Evolutionary conservation across 164 flowering plant species (phyloP), one percentile per base, ranked within the genome.

Genomic region (Tetracentron sinense): DNA sequence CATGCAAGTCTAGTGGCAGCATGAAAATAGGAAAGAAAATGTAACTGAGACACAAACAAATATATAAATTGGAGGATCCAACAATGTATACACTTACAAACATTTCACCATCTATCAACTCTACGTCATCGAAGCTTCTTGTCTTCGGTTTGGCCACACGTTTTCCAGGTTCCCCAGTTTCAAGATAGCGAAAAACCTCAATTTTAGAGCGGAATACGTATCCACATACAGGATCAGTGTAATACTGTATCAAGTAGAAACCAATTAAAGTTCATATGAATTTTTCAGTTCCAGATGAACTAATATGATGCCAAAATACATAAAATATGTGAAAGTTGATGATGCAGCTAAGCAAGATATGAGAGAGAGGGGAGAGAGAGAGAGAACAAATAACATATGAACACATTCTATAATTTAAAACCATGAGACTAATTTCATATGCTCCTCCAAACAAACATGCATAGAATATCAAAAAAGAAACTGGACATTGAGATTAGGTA

Each of bases 161-260:
- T 62, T 63, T 71, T 61, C 75, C 76, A 22, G 68, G 8, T 25
- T 77, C 80, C 28, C 79, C 83, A 42, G 73, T 73, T 52, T 70
- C 69, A 63, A 89, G 74, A 72, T 79, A 86, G 61, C 84, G 87
- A 58, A 48, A 62, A 52, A 72, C 82, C 53, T 77, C 87, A 70
- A 62, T 82, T 76, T 79, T 64, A 6, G 96, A 89, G 62, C 82
- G 86, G 75, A 85, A 83, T 47, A 70, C 44, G 53, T 71, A 77
- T 60, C 87, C 88, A 70, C 69, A 70, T 10, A 55, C 78, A 66
- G 94, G 92, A 74, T 90, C 94, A 66, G 57, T 84, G 75, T 84
- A 90, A 61, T 61, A 81, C 94, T 90, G 87, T 69, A 77, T 51
- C 61, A 63, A 33, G 11, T 38, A 38, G 8, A 3, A 8, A 8